Conservation (phyloP, 2,329 filamentous ascomycete species). For the Dactylellina haptotyla region DNA sequence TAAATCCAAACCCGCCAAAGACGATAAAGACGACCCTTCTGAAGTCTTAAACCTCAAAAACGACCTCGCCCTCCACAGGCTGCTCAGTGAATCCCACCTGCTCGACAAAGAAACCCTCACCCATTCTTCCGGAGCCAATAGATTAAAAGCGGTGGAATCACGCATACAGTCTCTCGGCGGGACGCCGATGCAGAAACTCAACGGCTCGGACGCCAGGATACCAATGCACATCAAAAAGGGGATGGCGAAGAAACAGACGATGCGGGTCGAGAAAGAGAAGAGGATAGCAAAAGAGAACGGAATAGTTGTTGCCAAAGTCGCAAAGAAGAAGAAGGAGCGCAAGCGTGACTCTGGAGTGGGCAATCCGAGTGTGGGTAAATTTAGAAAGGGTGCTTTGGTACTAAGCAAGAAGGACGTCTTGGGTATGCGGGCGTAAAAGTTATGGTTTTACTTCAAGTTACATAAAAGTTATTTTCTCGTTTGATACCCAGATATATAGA, state of each 20-base stretch:
- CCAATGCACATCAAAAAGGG: conserved; percentile 86
- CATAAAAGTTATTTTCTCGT: background rate
- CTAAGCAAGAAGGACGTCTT: conserved; percentile 80
- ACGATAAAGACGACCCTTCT: conserved; percentile 10
- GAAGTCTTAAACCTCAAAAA: conserved; percentile 45
- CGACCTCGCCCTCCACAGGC: conserved; percentile 88
- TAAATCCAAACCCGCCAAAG: conserved; percentile 16
- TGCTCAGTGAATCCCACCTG: conserved; percentile 91
- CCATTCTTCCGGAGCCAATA: conserved; percentile 72
- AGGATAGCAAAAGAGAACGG: conserved; percentile 88
- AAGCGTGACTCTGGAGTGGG: conserved; percentile 72
- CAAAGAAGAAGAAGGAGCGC: conserved; percentile 63
- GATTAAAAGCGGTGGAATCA: conserved; percentile 83
- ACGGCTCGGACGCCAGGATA: conserved; percentile 77
- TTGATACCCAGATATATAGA: background rate
- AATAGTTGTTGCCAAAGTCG: conserved; percentile 77
- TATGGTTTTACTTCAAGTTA: too few species aligned
- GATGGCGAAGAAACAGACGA: conserved; percentile 74
- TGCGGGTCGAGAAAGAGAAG: conserved; percentile 76
- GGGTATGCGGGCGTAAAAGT: conserved; percentile 71
- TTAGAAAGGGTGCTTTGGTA: conserved; percentile 80
- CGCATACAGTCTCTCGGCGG: conserved; percentile 84
- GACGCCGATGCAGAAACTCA: conserved; percentile 71
- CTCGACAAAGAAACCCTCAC: conserved; percentile 69
- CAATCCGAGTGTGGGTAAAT: conserved; percentile 77